Evolutionary conservation across 1,284 basidiomycete species (phyloP).

Genomic region (Fomitopsis pinicola): DNA sequence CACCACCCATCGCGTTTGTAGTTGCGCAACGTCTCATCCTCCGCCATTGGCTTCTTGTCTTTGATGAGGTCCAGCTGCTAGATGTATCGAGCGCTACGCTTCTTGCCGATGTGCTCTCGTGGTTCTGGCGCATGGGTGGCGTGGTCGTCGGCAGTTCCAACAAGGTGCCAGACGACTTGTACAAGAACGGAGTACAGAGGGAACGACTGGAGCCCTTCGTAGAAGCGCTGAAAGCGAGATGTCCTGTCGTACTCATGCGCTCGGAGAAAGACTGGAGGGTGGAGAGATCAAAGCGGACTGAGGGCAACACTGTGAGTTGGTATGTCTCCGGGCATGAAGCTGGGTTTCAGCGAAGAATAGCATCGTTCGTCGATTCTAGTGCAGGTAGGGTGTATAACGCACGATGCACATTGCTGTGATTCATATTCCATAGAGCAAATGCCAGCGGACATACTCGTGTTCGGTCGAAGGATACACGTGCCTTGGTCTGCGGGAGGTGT

Average conservation of each 20-base stretch:
- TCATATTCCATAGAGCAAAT: constrained; percentile 7
- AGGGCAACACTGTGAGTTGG: constrained; percentile 26
- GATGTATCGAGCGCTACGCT: constrained; percentile 66
- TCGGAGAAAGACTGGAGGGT: constrained; percentile 40
- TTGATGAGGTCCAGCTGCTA: constrained; percentile 72
- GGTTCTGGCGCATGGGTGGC: constrained; percentile 76
- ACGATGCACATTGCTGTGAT: background rate
- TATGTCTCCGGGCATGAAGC: constrained; percentile 23
- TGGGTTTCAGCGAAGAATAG: constrained; percentile 22
- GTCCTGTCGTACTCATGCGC: constrained; percentile 55
- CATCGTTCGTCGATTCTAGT: background rate
- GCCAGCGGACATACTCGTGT: constrained; percentile 21
- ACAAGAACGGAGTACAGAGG: constrained; percentile 65
- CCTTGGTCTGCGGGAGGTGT: constrained; percentile 42
- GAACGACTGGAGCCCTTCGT: constrained; percentile 64
- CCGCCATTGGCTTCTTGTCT: constrained; percentile 54
- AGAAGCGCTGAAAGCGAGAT: constrained; percentile 56
- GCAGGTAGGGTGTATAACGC: background rate
- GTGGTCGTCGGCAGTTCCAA: constrained; percentile 56
- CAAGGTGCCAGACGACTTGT: constrained; percentile 64
- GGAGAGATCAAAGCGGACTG: constrained; percentile 12
- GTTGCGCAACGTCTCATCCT: constrained; percentile 48
- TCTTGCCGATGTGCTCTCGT: constrained; percentile 66
- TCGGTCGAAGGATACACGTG: constrained; percentile 46
- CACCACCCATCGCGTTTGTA: constrained; percentile 36